phyloP scores from a whole-genome alignment of 176 grass and related monocot genomes.

The Cenchrus fungigraminus region DNA sequence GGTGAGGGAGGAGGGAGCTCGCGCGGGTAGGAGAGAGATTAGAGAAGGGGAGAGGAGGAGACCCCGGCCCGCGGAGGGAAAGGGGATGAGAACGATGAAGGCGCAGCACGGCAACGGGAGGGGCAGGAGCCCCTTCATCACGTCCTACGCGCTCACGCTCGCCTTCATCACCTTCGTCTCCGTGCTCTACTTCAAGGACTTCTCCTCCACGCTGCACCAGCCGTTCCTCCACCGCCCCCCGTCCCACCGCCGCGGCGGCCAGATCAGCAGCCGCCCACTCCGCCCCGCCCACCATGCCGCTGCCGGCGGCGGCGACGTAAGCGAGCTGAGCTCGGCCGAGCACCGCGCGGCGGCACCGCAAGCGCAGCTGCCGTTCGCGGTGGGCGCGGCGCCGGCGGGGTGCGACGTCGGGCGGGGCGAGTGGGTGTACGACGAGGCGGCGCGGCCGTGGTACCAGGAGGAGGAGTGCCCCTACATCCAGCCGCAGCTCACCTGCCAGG shows the following conservation, averaged over 20 bases:
- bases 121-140: conserved; percentile 43
- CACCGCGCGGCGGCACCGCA: neutral
- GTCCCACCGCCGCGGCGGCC: neutral
- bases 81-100: conserved; percentile 46
- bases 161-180: conserved; percentile 83
- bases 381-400: conserved; percentile 46
- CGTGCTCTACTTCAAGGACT: conserved; percentile 82
- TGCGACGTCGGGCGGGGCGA: conserved; percentile 67
- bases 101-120: conserved; percentile 39
- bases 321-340: too few species aligned
- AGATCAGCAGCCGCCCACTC: neutral
- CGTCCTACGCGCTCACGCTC: conserved; percentile 69
- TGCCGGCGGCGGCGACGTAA: neutral
- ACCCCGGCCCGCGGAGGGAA: neutral
- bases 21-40: too few species aligned
- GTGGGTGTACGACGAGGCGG: conserved; percentile 82
- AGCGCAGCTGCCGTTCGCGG: conserved; percentile 54
- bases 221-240: conserved; percentile 57
- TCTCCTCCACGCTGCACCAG: conserved; percentile 64
- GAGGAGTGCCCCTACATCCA: conserved; percentile 88
- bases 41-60: neutral
- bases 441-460: conserved; percentile 70
- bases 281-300: too few species aligned
- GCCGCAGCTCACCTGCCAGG: conserved; percentile 83
- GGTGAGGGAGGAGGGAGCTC: neutral